Conservation (phyloP, 1,284 basidiomycete species). For the Ceratobasidium sp. region DNA sequence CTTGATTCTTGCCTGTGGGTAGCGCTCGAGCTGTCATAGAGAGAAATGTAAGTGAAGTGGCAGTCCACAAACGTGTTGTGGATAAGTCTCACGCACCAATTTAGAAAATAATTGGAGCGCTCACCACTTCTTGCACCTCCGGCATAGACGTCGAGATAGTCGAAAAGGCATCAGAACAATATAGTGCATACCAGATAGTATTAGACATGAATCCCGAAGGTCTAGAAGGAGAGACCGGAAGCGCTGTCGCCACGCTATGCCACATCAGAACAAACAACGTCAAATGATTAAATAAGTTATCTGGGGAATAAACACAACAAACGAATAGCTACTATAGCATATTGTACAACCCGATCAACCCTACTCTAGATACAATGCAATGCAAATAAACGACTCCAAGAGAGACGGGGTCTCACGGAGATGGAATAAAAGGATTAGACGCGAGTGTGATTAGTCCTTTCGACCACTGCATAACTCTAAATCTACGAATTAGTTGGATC, state of each 20-base stretch:
- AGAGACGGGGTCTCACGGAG: too few relatives aligned
- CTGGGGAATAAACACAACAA: too few relatives aligned
- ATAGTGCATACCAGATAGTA: constrained; percentile 10
- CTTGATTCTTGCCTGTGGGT: not conserved
- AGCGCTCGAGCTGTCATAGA: not conserved
- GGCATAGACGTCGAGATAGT: not conserved
- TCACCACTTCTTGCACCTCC: constrained; percentile 6
- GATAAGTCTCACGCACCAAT: not conserved
- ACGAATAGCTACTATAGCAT: too few relatives aligned
- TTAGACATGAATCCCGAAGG: not conserved
- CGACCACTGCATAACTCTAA: constrained; percentile 24
- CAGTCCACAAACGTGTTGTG: not conserved
- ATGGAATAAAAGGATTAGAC: not conserved
- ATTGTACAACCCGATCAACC: too few relatives aligned
- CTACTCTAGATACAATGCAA: too few relatives aligned
- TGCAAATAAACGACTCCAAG: too few relatives aligned
- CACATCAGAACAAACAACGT: too few relatives aligned
- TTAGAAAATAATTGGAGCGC: not conserved
- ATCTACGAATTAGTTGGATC: not conserved
- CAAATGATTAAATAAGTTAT: not conserved
- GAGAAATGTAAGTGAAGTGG: not conserved
- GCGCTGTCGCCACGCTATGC: too few relatives aligned
- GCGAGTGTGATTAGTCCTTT: not conserved
- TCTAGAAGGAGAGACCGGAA: not conserved
- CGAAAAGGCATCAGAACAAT: not conserved